Evolutionary conservation across 2,329 filamentous ascomycete species (phyloP).

Genomic region (Stagonosporopsis rhizophila): DNA sequence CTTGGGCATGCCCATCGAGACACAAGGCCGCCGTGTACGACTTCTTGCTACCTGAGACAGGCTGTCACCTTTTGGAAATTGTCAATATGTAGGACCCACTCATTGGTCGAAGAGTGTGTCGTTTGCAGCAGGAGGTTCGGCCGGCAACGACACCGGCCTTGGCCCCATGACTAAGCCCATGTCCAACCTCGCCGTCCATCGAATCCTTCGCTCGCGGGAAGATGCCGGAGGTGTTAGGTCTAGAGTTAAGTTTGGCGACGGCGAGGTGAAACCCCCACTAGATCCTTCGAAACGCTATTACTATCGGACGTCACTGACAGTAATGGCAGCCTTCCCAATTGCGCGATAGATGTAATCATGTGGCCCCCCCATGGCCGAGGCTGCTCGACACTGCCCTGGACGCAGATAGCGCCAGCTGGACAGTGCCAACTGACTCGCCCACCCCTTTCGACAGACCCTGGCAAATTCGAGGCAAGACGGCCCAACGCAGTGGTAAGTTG

Average conservation of each 20-base stretch:
- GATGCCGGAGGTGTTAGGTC: not conserved
- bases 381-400: not conserved
- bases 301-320: slow-evolving; percentile 10
- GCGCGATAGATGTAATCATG: slow-evolving; percentile 10
- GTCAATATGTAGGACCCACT: slow-evolving; percentile 2
- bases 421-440: slow-evolving; percentile 10
- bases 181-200: slow-evolving; percentile 4
- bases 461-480: not conserved
- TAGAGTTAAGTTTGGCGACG: not conserved
- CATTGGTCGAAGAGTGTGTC: not conserved
- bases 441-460: slow-evolving; percentile 6
- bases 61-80: slow-evolving; percentile 9
- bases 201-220: not conserved
- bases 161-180: not conserved
- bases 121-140: not conserved
- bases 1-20: slow-evolving; percentile 8
- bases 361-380: slow-evolving; percentile 2
- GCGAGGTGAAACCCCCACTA: slow-evolving; percentile 9
- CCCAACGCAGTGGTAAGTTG: slow-evolving; percentile 17
- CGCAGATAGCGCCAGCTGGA: slow-evolving; percentile 4
- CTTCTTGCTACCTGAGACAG: slow-evolving; percentile 6
- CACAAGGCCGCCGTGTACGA: slow-evolving; percentile 6
- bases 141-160: not conserved
- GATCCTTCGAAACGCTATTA: slow-evolving; percentile 1
- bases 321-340: not conserved